Conservation (phyloP, 345 rosid species). For the Pelargonium nanum region DNA sequence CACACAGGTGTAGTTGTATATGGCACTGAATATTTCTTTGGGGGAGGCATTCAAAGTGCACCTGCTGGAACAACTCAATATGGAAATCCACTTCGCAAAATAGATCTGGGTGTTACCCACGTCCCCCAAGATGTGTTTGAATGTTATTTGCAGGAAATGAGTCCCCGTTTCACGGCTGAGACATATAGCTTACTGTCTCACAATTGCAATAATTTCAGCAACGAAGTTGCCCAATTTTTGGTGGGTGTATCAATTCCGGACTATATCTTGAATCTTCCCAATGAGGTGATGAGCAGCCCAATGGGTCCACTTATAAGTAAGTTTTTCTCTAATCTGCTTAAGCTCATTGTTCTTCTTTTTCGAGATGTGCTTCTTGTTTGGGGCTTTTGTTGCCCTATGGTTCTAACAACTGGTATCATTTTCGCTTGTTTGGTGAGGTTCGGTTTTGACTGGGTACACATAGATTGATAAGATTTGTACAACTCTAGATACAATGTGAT, state of each 20-base stretch:
- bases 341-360: background rate
- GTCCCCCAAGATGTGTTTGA: slow-evolving; percentile 89
- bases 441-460: no score
- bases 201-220: slow-evolving; percentile 91
- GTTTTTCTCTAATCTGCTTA: slow-evolving; percentile 14
- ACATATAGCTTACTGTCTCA: slow-evolving; percentile 70
- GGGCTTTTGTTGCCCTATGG: no score
- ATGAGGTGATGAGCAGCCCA: slow-evolving; percentile 81
- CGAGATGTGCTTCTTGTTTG: background rate
- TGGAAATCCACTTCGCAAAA: slow-evolving; percentile 55
- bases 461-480: no score
- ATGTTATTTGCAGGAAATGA: slow-evolving; percentile 69
- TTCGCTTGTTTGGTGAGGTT: background rate
- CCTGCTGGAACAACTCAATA: slow-evolving; percentile 65
- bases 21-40: slow-evolving; percentile 76
- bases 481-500: no score
- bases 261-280: slow-evolving; percentile 79
- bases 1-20: slow-evolving; percentile 86
- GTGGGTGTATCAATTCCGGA: slow-evolving; percentile 75
- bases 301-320: slow-evolving; percentile 84
- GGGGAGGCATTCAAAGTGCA: slow-evolving; percentile 76
- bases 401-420: no score
- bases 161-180: slow-evolving; percentile 79
- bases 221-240: slow-evolving; percentile 84
- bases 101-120: slow-evolving; percentile 72